Evolutionary conservation across 2,329 filamentous ascomycete genomes (phyloP), one percentile per base, ranked within the genome.

Genomic region (Plenodomus lindquistii): DNA sequence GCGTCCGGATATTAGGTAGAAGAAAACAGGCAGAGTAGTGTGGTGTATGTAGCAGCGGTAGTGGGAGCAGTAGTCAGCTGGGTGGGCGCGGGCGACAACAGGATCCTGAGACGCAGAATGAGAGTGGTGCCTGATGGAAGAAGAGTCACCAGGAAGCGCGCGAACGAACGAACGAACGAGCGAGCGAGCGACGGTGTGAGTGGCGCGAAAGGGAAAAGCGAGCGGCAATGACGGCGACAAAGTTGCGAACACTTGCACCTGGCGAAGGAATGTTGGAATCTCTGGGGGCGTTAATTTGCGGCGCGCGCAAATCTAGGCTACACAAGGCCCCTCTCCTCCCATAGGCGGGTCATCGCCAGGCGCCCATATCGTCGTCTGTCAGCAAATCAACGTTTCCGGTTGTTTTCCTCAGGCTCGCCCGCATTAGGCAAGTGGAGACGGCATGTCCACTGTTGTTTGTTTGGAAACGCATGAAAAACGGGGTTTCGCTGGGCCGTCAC

Each of bases 381-480:
- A 37, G 35, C 35, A 37, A 37, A 37, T 37, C 35, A 37, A 18
- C 18, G 16, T 20, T 20, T 37, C 10, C 39, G 38, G n/a, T n/a
- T 34, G 40, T 37, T 40, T 43, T 21, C 7, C 16, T 31, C 27
- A 7, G 20, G 21, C n/a, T 11, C 15, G 17, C 29, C 41, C 40
- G 39, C 19, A 42, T 16, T 17, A 38, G 43, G 50, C 47, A 50
- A 18, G 47, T 37, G 40, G 19, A 38, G 19, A 19, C 10, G 42
- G 43, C 37, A 24, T 43, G n/a, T n/a, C n/a, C n/a, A n/a, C n/a
- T n/a, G n/a, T n/a, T n/a, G n/a, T n/a, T n/a, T n/a, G 27, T 31
- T 31, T 31, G 27, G 27, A 31, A 31, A 31, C 27, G 15, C 27
- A 13, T 15, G 27, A 31, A 31, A 31, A 31, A 31, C 4, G 11